Base-by-base conservation (phyloP, 2,329 filamentous ascomycete genomes). In the Xylariales sp. region DNA sequence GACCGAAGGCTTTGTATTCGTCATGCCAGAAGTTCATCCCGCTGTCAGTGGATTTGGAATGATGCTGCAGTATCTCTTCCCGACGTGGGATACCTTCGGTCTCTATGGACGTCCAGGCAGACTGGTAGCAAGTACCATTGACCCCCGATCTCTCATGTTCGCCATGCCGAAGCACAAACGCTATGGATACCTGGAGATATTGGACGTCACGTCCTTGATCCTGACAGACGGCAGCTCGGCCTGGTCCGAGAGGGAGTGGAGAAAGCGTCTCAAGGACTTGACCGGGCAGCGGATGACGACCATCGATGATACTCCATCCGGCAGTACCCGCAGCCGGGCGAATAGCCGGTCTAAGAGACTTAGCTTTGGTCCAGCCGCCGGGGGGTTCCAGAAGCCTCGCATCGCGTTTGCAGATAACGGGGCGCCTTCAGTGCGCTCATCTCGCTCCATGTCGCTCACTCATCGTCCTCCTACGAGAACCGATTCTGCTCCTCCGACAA, bases 1-100 rank as follows among this genome's bases (percentile, higher is more conserved):
- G 3, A 86, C 85, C 0, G 93, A 98, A 60, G 93, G 93, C 0
- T 96, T 96, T 54, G 88, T 98, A 4, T 98, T 98, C 57, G 83
- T 97, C 51, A 96, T 98, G 90, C 93, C 93, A 4, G 93, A 98
- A 62, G 79, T 85, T 1, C 88, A 88, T 55, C 84, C 91, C n/a
- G 90, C 88, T 14, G 86, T 98, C 10, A 86, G 81, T 41, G 93
- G 93, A 0, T 95, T 97, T 52, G 93, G 97, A 62, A 96, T 94
- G 74, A 84, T 98, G 74, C 72, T 98, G 24, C 80, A 88, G 33
- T 96, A 87, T 67, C 71, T 98, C 10, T 94, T 98, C 60, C 93
- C 93, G 0, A 87, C 89, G 0, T 98, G 88, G 71, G 93, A 98
- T 60, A 88, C 88, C 0, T 98, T 96, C 61, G 81, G 76, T 28